A percentile compares a stretch with the other conserved stretches of the same genome.
Conservation (phyloP, 352 stramenopile genomes). For the Phytophthora niederhauseri region DNA sequence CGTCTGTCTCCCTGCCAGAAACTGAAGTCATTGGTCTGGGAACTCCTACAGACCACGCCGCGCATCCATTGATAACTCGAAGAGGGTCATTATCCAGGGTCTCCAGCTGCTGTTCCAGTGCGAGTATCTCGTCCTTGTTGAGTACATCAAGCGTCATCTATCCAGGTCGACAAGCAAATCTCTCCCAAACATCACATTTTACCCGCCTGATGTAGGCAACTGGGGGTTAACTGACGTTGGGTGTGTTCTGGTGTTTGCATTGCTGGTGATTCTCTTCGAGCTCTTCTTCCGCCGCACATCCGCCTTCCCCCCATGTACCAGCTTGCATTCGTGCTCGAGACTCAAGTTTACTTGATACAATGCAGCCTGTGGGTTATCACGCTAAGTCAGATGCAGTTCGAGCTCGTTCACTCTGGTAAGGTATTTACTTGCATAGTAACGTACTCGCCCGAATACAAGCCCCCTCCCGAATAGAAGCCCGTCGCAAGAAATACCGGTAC, state of each 20-base stretch:
- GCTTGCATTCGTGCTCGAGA: not conserved
- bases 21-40: not conserved
- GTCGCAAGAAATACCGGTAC: too few relatives aligned
- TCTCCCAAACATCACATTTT: conserved; percentile 8
- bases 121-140: conserved; percentile 15
- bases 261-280: not conserved
- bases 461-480: too few relatives aligned
- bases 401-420: not conserved
- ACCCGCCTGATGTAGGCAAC: not conserved
- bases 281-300: not conserved
- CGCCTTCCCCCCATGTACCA: not conserved
- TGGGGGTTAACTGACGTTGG: not conserved
- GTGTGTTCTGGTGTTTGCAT: not conserved
- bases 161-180: not conserved
- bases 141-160: conserved; percentile 9
- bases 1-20: not conserved
- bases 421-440: too few relatives aligned
- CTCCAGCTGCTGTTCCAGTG: conserved; percentile 14
- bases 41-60: not conserved
- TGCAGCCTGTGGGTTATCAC: not conserved
- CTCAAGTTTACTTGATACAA: not conserved
- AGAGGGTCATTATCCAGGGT: conserved; percentile 5
- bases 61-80: conserved; percentile 1
- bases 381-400: not conserved
- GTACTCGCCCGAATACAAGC: too few relatives aligned